Evolutionary conservation across 305 asterid species (phyloP).

Genomic region (Solanum chacoense): DNA sequence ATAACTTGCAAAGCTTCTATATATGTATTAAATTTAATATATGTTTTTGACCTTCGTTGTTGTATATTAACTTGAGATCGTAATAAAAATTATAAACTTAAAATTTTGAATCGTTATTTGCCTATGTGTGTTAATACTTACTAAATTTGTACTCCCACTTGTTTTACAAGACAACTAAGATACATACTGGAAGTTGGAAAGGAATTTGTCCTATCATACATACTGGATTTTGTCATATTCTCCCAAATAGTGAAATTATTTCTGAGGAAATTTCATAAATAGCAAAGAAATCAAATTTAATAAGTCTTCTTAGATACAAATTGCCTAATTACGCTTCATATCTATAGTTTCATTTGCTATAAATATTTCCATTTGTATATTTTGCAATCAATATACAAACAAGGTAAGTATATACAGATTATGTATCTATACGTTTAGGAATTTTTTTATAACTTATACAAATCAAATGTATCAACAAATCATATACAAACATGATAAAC

Average conservation of each 20-base stretch:
- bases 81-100: not conserved
- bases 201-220: not conserved
- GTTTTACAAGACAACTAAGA: not conserved
- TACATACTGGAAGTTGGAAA: not conserved
- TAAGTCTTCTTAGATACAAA: not conserved
- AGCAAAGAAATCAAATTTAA: no score
- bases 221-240: not conserved
- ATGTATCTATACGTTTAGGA: not conserved
- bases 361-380: no score
- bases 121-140: not conserved
- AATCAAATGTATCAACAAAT: not conserved
- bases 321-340: not conserved
- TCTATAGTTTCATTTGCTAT: no score
- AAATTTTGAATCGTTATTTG: not conserved
- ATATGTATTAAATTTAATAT: not conserved
- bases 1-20: not conserved
- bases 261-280: not conserved
- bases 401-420: not conserved
- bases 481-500: not conserved
- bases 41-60: not conserved
- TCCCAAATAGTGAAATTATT: not conserved
- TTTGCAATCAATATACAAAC: not conserved
- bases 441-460: no score
- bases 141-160: not conserved
- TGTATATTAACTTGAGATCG: not conserved